These are phyloP conservation scores for Melanopsichium pennsylvanicum DNA, from an alignment of 1,284 basidiomycete genomes.

Conservation along the genomic window DNA sequence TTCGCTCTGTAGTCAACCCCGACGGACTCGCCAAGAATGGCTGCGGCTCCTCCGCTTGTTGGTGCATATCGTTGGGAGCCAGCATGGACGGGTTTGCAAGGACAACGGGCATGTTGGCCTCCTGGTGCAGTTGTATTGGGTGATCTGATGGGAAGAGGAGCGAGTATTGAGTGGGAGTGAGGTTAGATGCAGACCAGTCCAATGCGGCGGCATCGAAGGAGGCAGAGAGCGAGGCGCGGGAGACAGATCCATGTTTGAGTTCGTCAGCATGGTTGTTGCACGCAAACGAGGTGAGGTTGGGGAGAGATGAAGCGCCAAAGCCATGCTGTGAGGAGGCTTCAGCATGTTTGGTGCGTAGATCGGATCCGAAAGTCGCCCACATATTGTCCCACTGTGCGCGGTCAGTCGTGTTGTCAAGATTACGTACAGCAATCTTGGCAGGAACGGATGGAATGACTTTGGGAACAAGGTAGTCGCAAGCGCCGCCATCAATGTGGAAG, in stretches of 20 bases:
- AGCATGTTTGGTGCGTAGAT: constrained; percentile 15
- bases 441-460: neutral
- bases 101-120: constrained; percentile 1
- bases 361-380: constrained; percentile 21
- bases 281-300: constrained; percentile 17
- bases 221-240: constrained; percentile 6
- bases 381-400: constrained; percentile 23
- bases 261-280: constrained; percentile 17
- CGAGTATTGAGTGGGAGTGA: constrained; percentile 28
- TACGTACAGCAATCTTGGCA: neutral
- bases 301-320: constrained; percentile 3
- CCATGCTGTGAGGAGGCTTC: no score
- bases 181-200: constrained; percentile 26
- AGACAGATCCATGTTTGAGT: constrained; percentile 11
- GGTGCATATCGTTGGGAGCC: neutral
- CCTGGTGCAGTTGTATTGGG: neutral
- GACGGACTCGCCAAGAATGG: constrained; percentile 14
- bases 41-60: neutral
- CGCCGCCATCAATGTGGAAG: constrained; percentile 33
- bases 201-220: constrained; percentile 38
- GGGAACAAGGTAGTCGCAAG: constrained; percentile 29
- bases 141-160: constrained; percentile 9
- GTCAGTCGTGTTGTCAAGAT: neutral
- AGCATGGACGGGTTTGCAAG: constrained; percentile 22
- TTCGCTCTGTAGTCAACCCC: constrained; percentile 22